Evolutionary conservation across 1,284 basidiomycete species (phyloP).

Genomic region (Polyporus tsugae): DNA sequence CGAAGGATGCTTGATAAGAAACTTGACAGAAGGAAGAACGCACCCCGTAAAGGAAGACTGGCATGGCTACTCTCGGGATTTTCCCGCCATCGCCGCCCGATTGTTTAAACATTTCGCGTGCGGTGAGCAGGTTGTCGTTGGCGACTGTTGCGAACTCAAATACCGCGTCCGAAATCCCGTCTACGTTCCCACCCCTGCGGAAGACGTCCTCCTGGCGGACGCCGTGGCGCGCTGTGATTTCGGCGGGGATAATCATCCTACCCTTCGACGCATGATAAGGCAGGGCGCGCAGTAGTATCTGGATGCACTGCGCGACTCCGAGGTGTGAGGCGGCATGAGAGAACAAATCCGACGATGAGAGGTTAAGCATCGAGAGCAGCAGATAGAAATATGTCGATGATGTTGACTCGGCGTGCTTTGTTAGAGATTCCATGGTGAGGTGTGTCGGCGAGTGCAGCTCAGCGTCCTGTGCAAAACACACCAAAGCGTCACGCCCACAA

Average conservation of each 20-base stretch:
- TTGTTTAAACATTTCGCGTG: constrained; percentile 78
- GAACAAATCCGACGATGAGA: constrained; percentile 66
- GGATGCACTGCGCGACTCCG: constrained; percentile 74
- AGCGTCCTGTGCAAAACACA: constrained; percentile 61
- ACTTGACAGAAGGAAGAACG: constrained; percentile 25
- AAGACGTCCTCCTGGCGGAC: constrained; percentile 91
- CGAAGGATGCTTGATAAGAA: constrained; percentile 42
- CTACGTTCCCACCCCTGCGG: constrained; percentile 69
- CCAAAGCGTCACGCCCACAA: constrained; percentile 28
- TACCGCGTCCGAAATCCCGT: constrained; percentile 77
- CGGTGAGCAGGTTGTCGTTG: constrained; percentile 91
- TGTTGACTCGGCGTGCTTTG: constrained; percentile 79
- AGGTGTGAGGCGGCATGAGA: constrained; percentile 86
- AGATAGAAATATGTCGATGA: constrained; percentile 84
- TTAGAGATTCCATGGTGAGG: constrained; percentile 75
- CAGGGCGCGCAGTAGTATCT: constrained; percentile 79
- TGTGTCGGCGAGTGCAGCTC: constrained; percentile 76
- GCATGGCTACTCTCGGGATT: constrained; percentile 73
- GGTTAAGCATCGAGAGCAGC: constrained; percentile 75
- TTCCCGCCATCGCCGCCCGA: constrained; percentile 53
- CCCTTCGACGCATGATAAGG: constrained; percentile 81
- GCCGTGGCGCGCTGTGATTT: constrained; percentile 82
- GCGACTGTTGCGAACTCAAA: constrained; percentile 91
- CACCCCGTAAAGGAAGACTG: constrained; percentile 83
- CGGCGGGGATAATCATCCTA: constrained; percentile 83